phyloP scores from a whole-genome alignment of 2,329 filamentous ascomycete genomes.

The Trichoderma asperellum region DNA sequence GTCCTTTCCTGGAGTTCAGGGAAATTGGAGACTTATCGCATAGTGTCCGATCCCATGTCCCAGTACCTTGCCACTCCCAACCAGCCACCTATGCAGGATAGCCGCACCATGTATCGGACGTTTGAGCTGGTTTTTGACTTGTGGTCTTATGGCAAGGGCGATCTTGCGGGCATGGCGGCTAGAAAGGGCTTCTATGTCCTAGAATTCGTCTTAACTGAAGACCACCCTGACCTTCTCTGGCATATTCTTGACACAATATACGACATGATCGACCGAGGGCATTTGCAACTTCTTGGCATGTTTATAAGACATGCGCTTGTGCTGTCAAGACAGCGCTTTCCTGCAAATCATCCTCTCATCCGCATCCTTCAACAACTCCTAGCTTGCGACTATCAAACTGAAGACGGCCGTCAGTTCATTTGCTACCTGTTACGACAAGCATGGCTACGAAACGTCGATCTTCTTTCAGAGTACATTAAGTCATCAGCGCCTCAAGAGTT shows the following conservation, averaged over 20 bases:
- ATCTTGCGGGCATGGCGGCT: conserved; percentile 44
- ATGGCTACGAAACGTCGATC: conserved; percentile 45
- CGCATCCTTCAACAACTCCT: conserved; percentile 41
- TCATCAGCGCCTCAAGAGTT: conserved; percentile 38
- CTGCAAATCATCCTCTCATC: conserved; percentile 42
- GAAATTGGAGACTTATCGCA: conserved; percentile 40
- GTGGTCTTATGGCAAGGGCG: conserved; percentile 43
- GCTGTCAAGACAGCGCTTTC: conserved; percentile 38
- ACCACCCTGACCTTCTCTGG: conserved; percentile 46
- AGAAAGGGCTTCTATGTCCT: conserved; percentile 43
- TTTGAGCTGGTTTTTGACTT: conserved; percentile 46
- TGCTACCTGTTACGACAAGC: conserved; percentile 43
- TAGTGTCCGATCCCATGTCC: conserved; percentile 43
- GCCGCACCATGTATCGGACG: conserved; percentile 47
- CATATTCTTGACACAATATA: conserved; percentile 46
- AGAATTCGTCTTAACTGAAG: conserved; percentile 44
- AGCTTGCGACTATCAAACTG: conserved; percentile 40
- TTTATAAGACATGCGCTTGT: conserved; percentile 42
- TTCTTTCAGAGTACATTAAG: conserved; percentile 40
- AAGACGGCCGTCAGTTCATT: conserved; percentile 39
- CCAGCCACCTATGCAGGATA: conserved; percentile 44
- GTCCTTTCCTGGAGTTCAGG: conserved; percentile 43
- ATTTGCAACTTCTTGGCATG: conserved; percentile 42
- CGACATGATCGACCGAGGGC: conserved; percentile 44
- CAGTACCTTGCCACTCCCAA: conserved; percentile 43